These are phyloP conservation scores for Nicotiana benthamiana DNA, from an alignment of 257 asterid genomes.

Conservation along the genomic window DNA sequence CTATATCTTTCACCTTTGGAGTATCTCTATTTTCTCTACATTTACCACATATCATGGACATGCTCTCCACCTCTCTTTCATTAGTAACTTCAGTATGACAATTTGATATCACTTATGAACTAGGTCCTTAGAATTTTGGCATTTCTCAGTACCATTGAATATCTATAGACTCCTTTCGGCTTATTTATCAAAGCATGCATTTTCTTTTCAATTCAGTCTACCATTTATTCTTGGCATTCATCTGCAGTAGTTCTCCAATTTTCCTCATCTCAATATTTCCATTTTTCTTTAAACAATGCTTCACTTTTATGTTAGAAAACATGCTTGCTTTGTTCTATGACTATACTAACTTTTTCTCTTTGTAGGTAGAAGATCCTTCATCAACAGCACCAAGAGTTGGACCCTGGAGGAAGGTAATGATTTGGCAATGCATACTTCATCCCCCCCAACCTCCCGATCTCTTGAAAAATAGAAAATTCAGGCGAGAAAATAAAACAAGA, in stretches of 20 bases:
- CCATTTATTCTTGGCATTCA: neutral
- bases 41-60: neutral
- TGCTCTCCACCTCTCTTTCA: neutral
- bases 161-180: neutral
- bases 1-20: neutral
- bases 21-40: neutral
- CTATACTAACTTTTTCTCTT: neutral
- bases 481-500: neutral
- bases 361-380: constrained; percentile 67
- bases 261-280: neutral
- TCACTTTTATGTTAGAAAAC: neutral
- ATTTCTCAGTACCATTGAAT: neutral
- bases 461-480: neutral
- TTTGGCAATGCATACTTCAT: neutral
- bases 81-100: neutral
- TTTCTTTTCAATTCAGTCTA: neutral
- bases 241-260: neutral
- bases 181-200: neutral
- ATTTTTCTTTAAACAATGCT: neutral
- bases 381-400: constrained; percentile 72
- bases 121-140: neutral
- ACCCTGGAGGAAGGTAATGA: constrained; percentile 91
- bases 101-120: neutral
- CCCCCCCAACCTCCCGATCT: neutral
- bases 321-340: neutral